phyloP scores from a whole-genome alignment of 345 rosid species.

The Corymbia maculata region DNA sequence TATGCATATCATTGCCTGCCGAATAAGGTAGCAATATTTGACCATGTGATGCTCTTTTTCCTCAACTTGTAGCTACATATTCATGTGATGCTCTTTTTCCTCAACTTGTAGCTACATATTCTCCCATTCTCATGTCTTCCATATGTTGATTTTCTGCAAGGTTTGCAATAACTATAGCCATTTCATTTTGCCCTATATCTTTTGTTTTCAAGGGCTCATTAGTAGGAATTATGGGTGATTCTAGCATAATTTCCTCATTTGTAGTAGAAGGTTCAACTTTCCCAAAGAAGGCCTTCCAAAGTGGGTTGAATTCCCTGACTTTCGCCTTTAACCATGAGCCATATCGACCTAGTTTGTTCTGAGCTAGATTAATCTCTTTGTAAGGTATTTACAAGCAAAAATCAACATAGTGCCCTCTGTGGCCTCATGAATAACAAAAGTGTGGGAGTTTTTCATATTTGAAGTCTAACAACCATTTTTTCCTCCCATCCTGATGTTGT shows the following conservation, averaged over 20 bases:
- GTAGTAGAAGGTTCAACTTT: not conserved
- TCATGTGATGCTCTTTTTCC: not conserved
- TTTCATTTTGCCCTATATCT: not conserved
- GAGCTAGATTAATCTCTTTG: not conserved
- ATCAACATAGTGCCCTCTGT: not conserved
- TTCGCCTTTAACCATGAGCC: not conserved
- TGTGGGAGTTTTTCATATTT: not conserved
- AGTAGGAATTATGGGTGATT: not conserved
- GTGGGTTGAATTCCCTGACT: not conserved
- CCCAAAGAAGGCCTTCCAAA: not conserved
- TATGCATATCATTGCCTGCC: not conserved
- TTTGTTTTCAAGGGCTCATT: not conserved
- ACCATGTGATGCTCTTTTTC: not conserved
- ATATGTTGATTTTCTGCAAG: too few relatives aligned
- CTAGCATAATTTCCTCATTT: not conserved
- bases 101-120: not conserved
- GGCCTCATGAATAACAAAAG: not conserved
- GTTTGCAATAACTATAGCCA: not conserved
- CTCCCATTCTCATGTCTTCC: not conserved
- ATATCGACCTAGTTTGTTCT: not conserved
- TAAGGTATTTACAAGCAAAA: not conserved
- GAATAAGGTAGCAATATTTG: not conserved
- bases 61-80: not conserved
- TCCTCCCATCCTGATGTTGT: not conserved
- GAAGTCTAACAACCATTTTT: not conserved